Conservation (phyloP, 2,329 filamentous ascomycete genomes). For the Akanthomyces uredinophilus region DNA sequence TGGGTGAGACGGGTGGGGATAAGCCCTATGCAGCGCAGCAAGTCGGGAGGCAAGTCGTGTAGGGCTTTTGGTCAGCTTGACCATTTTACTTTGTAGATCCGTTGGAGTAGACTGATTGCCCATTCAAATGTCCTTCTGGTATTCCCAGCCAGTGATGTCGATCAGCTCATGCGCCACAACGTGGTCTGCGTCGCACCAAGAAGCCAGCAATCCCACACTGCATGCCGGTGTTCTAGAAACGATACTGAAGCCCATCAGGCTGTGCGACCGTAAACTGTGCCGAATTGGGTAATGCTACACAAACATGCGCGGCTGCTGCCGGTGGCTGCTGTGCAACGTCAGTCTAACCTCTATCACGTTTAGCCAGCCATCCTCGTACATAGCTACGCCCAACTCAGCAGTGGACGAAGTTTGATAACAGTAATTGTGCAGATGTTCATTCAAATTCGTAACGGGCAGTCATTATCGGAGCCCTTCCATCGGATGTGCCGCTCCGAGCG, state of each 20-base stretch:
- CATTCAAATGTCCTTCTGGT: too few relatives aligned
- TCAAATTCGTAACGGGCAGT: background rate
- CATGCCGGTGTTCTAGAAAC: background rate
- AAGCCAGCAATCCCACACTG: background rate
- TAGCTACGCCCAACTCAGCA: too few relatives aligned
- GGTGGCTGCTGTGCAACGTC: background rate
- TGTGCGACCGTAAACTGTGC: too few relatives aligned
- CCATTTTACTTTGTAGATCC: background rate
- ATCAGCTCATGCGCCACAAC: too few relatives aligned
- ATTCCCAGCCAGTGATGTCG: too few relatives aligned
- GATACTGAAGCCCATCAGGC: background rate
- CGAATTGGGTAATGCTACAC: background rate
- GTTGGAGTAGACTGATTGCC: background rate
- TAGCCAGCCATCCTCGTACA: background rate
- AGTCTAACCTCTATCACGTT: background rate
- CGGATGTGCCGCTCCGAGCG: background rate
- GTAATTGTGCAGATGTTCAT: background rate
- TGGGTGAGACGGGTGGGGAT: background rate
- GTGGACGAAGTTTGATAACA: background rate
- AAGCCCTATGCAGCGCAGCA: background rate
- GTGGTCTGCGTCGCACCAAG: too few relatives aligned
- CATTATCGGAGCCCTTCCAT: background rate
- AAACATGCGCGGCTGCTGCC: background rate
- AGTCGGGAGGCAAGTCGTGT: background rate
- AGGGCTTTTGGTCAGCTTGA: background rate